A percentile compares a stretch with the other conserved stretches of the same genome.
Conservation (phyloP, 306 rosid species). For the Macrotyloma uniflorum region DNA sequence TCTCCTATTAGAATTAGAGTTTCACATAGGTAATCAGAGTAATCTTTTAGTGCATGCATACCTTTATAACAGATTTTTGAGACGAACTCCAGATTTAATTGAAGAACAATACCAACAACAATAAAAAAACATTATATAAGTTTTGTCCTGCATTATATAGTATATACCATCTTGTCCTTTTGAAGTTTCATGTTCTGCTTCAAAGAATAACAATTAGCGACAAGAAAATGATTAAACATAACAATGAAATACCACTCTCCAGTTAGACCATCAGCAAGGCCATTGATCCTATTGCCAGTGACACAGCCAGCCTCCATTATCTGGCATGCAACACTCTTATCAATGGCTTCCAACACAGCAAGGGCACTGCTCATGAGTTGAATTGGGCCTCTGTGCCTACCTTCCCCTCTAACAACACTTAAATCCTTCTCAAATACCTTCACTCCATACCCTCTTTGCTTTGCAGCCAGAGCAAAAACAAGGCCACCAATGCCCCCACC, state of each 20-base stretch:
- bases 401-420: conserved; percentile 56
- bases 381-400: conserved; percentile 53
- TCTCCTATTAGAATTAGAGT: not conserved
- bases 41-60: not conserved
- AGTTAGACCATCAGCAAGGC: conserved; percentile 55
- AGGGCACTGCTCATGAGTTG: conserved; percentile 49
- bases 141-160: not conserved
- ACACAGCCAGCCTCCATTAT: conserved; percentile 51
- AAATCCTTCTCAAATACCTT: conserved; percentile 52
- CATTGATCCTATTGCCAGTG: conserved; percentile 55
- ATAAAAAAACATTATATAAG: not conserved
- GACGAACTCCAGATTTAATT: not conserved
- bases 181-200: not conserved
- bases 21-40: not conserved
- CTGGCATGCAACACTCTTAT: conserved; percentile 40
- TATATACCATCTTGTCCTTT: not conserved
- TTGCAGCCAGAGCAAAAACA: conserved; percentile 51
- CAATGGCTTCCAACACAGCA: conserved; percentile 49
- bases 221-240: not conserved
- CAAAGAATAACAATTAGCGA: not conserved
- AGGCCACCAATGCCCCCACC: conserved; percentile 56
- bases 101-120: not conserved
- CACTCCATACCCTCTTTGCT: conserved; percentile 45
- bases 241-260: conserved; percentile 44
- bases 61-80: not conserved